These are phyloP conservation scores for Murraya paniculata DNA, from an alignment of 345 rosid genomes.

Conservation along the genomic window DNA sequence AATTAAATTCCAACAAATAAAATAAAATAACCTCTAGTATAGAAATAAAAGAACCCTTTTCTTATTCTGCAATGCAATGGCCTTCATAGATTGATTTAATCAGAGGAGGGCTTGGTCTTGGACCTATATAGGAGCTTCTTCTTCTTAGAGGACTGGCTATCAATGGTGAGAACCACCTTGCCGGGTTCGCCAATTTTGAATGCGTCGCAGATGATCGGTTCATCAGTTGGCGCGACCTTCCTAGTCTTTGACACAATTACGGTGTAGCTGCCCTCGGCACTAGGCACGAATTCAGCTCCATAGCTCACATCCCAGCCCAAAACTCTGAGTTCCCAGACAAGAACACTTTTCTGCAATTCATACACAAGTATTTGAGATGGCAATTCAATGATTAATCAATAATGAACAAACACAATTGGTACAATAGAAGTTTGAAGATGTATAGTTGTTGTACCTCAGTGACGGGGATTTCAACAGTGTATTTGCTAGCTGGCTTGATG, in stretches of 20 bases:
- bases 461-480: slow-evolving; percentile 59
- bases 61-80: slow-evolving; percentile 15
- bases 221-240: slow-evolving; percentile 49
- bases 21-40: background rate
- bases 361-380: background rate
- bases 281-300: slow-evolving; percentile 75
- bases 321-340: slow-evolving; percentile 78
- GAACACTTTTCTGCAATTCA: slow-evolving; percentile 38
- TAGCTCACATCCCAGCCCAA: slow-evolving; percentile 80
- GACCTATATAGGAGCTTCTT: slow-evolving; percentile 88
- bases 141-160: slow-evolving; percentile 79
- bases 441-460: slow-evolving; percentile 47
- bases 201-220: slow-evolving; percentile 54
- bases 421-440: background rate
- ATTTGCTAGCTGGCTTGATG: slow-evolving; percentile 63
- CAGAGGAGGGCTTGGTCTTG: slow-evolving; percentile 55
- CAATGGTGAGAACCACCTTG: slow-evolving; percentile 62
- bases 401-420: background rate
- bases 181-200: slow-evolving; percentile 76
- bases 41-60: slow-evolving; percentile 18
- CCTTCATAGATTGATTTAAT: slow-evolving; percentile 17
- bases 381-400: background rate
- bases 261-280: slow-evolving; percentile 59
- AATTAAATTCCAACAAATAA: slow-evolving; percentile 8
- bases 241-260: slow-evolving; percentile 72